Percentiles rank a stretch among this genome's conserved stretches.
These are phyloP conservation scores for Candida piceae DNA, from an alignment of 805 yeast genomes.

Conservation along the genomic window DNA sequence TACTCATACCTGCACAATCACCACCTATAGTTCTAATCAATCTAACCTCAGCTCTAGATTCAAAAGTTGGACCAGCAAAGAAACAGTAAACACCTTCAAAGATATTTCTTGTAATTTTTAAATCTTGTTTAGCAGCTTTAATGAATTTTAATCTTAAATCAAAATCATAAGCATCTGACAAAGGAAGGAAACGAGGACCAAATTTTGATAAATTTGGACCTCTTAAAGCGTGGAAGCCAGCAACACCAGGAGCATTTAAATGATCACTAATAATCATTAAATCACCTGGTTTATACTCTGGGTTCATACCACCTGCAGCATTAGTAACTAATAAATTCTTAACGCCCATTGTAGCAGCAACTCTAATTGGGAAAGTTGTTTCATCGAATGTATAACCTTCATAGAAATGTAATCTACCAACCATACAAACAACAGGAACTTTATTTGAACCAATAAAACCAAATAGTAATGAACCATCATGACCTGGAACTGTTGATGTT, in stretches of 20 bases:
- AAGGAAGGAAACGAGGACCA: constrained; percentile 85
- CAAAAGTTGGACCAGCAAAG: constrained; percentile 93
- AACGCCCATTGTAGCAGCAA: constrained; percentile 60
- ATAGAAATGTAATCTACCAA: constrained; percentile 87
- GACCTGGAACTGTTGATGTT: constrained; percentile 84
- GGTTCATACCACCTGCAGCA: constrained; percentile 90
- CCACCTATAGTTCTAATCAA: constrained; percentile 69
- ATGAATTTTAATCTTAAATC: constrained; percentile 61
- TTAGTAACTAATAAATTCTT: constrained; percentile 75
- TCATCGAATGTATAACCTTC: constrained; percentile 85
- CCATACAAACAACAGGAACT: constrained; percentile 87
- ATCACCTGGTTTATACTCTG: constrained; percentile 71
- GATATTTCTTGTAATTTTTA: constrained; percentile 48
- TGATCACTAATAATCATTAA: constrained; percentile 89
- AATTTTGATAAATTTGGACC: constrained; percentile 77
- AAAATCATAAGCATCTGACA: constrained; percentile 85
- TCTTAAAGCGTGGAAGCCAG: constrained; percentile 81
- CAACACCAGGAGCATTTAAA: constrained; percentile 83
- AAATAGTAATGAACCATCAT: constrained; percentile 74
- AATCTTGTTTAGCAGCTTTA: constrained; percentile 40
- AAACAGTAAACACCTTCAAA: constrained; percentile 86
- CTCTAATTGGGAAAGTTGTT: constrained; percentile 82
- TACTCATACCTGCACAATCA: constrained; percentile 96
- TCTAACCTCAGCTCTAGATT: constrained; percentile 87
- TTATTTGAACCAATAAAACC: constrained; percentile 65